Evolutionary conservation across 139 green algal genomes (phyloP), one percentile per base, ranked within the genome.

Genomic region (Micractinium sp.): DNA sequence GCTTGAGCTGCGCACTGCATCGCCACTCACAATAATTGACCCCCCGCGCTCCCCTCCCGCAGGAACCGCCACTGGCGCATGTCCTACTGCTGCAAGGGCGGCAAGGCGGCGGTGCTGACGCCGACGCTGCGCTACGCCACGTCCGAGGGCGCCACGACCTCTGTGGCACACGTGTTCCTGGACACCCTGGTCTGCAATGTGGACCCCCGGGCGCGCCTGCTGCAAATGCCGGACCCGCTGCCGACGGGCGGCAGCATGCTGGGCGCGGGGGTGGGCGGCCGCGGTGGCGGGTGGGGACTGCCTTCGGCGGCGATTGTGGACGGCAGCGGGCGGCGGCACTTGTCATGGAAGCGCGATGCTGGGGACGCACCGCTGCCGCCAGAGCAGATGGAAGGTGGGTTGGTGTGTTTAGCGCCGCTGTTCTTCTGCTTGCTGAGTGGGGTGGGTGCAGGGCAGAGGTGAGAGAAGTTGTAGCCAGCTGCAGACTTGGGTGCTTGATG

Each of bases 61-160:
- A 92, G 93, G 81, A 96, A 95, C 89, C 93, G 96, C 33, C 95
- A 98, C 93, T 98, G 97, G 89, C 92, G 96, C 78, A 90, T 96
- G 90, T 33, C 91, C 0, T 94, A 90, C 83, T 95, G 89, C 90
- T 93, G 91, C 93, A 98, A 98, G 91, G 95, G 92, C 12, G 95
- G 95, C 87, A 97, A 96, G 91, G 41, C 33, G 1, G 91, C 93
- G 1, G 81, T 95, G 80, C 93, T 97, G 69, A 71, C 35, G 36
- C 92, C 94, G 67, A 95, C 90, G 19, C 36, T 22, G 38, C 90
- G 94, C 61, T 96, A 88, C 83, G 93, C 93, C 23, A 91, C 90
- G 36, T 67, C 35, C 3, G 39, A 66, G 61, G 89, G 87, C 80
- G 35, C 73, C 33, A 47, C 27, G 53, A 53, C 33, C 71, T 85